phyloP scores from a whole-genome alignment of 805 yeast species.

The Starmerella gropengiesseri region DNA sequence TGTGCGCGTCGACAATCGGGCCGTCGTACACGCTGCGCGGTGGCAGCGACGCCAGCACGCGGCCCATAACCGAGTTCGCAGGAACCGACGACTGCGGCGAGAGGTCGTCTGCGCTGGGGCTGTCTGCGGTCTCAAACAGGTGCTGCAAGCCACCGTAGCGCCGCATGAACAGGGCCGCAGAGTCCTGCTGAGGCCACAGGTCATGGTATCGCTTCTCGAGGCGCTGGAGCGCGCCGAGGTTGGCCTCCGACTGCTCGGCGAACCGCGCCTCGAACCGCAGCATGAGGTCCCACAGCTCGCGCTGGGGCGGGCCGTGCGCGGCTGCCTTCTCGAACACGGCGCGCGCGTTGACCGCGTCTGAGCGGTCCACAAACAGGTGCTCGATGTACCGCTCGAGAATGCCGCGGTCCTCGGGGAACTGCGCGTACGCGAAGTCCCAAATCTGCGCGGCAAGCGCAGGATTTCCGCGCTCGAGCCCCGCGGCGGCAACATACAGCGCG shows the following conservation, averaged over 20 bases:
- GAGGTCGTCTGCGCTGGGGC: not conserved
- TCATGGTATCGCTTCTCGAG: conserved; percentile 58
- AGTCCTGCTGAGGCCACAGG: conserved; percentile 42
- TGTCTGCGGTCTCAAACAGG: not conserved
- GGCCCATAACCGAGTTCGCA: conserved; percentile 4
- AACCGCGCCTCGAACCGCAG: conserved; percentile 57
- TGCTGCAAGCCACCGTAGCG: conserved; percentile 15
- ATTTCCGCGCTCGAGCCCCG: conserved; percentile 55
- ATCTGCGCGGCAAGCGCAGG: conserved; percentile 60
- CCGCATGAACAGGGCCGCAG: conserved; percentile 31
- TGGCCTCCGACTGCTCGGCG: conserved; percentile 42
- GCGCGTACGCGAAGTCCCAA: conserved; percentile 66
- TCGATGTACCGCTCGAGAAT: conserved; percentile 61
- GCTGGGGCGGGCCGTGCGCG: conserved; percentile 32
- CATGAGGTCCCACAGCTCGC: conserved; percentile 45
- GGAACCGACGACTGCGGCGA: not conserved
- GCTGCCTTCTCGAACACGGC: conserved; percentile 72
- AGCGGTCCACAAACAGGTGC: conserved; percentile 50
- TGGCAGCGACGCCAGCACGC: conserved; percentile 18
- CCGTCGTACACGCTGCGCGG: conserved; percentile 22
- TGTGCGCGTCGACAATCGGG: conserved; percentile 16
- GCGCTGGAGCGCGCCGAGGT: conserved; percentile 43
- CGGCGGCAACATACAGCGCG: conserved; percentile 71
- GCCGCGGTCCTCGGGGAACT: conserved; percentile 40
- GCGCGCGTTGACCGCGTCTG: conserved; percentile 65